phyloP scores from a whole-genome alignment of 2,329 filamentous ascomycete genomes.

The Diaporthe longicolla region DNA sequence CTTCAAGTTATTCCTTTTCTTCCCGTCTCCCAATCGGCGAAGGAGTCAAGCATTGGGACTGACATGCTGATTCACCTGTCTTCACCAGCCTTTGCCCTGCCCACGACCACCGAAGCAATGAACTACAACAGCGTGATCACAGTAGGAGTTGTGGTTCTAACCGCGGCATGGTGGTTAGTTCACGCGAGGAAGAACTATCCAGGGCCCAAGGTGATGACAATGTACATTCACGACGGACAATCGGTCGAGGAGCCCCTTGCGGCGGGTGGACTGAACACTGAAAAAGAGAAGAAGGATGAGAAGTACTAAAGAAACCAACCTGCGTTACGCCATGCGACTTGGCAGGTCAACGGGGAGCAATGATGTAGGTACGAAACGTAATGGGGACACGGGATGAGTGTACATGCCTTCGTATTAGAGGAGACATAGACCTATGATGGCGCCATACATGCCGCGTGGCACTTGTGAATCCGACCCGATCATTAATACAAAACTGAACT shows the following conservation, averaged over 20 bases:
- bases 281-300: constrained; percentile 5
- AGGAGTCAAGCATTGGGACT: not conserved
- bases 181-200: constrained; percentile 64
- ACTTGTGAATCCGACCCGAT: not conserved
- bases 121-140: constrained; percentile 70
- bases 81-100: constrained; percentile 56
- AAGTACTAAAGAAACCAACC: not conserved
- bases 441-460: not conserved
- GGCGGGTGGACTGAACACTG: constrained; percentile 38
- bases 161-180: constrained; percentile 64
- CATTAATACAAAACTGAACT: not conserved
- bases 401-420: not conserved
- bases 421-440: not conserved
- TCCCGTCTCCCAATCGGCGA: too few relatives aligned
- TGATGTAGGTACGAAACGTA: not conserved
- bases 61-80: not conserved
- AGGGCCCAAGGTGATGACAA: constrained; percentile 62
- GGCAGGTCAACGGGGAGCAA: not conserved
- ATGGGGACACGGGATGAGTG: not conserved
- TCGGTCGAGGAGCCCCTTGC: constrained; percentile 32
- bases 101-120: constrained; percentile 59
- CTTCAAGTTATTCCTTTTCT: not conserved
- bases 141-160: constrained; percentile 62
- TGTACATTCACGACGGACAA: constrained; percentile 57
- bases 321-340: not conserved